These are phyloP conservation scores for Saprolegnia parasitica DNA, from an alignment of 352 stramenopile genomes.

Conservation along the genomic window DNA sequence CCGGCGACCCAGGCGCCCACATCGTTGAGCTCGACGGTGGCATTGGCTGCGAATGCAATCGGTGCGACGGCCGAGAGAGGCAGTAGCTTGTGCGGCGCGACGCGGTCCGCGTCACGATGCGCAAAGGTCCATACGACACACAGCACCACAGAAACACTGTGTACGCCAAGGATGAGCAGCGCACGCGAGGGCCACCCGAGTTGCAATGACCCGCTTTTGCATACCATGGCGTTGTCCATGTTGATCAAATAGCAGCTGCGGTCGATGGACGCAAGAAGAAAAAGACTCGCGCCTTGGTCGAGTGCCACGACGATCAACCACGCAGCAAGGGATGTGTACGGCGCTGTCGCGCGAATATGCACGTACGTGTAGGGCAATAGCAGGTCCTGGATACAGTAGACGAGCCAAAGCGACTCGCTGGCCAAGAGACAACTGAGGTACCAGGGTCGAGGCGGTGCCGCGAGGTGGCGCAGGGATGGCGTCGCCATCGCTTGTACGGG, in stretches of 20 bases:
- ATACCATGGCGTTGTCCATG: background rate
- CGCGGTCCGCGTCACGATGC: background rate
- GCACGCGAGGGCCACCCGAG: background rate
- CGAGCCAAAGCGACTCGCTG: slow-evolving; percentile 20
- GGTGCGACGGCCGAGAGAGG: background rate
- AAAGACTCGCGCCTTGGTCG: background rate
- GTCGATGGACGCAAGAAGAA: background rate
- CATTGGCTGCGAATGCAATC: background rate
- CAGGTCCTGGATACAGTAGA: background rate
- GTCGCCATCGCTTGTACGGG: background rate
- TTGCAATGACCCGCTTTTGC: background rate
- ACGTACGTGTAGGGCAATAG: slow-evolving; percentile 1
- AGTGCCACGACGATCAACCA: background rate
- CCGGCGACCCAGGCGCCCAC: background rate
- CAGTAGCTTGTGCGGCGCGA: background rate
- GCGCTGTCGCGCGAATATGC: background rate
- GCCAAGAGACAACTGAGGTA: background rate
- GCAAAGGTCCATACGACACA: background rate
- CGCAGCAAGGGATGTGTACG: background rate
- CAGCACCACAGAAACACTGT: background rate
- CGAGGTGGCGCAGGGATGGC: background rate
- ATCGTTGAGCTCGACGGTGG: background rate
- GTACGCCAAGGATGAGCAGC: background rate
- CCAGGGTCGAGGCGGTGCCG: background rate
- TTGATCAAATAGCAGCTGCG: background rate